Percentiles rank a stretch among this genome's conserved stretches.
Evolutionary conservation across 495 filamentous ascomycete genomes (phyloP).

Genomic region (Daldinia decipiens): DNA sequence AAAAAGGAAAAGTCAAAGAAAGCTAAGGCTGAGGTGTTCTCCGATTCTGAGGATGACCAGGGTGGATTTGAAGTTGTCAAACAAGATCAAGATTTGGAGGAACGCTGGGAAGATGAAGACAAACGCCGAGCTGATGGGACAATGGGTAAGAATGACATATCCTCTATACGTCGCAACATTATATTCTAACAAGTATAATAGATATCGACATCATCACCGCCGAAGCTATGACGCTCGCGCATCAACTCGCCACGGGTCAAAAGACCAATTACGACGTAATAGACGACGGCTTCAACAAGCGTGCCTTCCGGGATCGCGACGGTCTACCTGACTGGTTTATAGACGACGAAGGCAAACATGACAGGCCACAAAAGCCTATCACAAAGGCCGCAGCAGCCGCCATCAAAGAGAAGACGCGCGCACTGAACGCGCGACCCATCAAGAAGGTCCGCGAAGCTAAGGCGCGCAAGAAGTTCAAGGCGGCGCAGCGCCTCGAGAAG

Average conservation of each 20-base stretch:
- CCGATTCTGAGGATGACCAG: slow-evolving; percentile 57
- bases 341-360: slow-evolving; percentile 88
- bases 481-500: slow-evolving; percentile 89
- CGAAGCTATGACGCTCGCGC: slow-evolving; percentile 98
- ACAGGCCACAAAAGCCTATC: slow-evolving; percentile 84
- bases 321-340: slow-evolving; percentile 98
- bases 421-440: slow-evolving; percentile 95
- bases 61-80: slow-evolving; percentile 67
- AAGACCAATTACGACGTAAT: slow-evolving; percentile 79
- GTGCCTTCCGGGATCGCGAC: slow-evolving; percentile 87
- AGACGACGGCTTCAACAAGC: slow-evolving; percentile 94
- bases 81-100: slow-evolving; percentile 58
- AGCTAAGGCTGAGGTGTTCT: slow-evolving; percentile 35
- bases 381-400: slow-evolving; percentile 87
- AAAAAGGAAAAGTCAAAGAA: slow-evolving; percentile 47
- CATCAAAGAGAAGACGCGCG: slow-evolving; percentile 94
- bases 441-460: slow-evolving; percentile 99
- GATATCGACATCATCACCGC: slow-evolving; percentile 99
- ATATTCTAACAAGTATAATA: slow-evolving; percentile 52
- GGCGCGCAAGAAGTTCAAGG: slow-evolving; percentile 95
- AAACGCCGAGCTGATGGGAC: slow-evolving; percentile 75
- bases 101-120: slow-evolving; percentile 71
- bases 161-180: not conserved
- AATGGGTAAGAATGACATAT: slow-evolving; percentile 63
- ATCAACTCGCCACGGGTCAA: slow-evolving; percentile 86